phyloP scores from a whole-genome alignment of 2,329 filamentous ascomycete species.

The Aspergillus ochraceoroseus region DNA sequence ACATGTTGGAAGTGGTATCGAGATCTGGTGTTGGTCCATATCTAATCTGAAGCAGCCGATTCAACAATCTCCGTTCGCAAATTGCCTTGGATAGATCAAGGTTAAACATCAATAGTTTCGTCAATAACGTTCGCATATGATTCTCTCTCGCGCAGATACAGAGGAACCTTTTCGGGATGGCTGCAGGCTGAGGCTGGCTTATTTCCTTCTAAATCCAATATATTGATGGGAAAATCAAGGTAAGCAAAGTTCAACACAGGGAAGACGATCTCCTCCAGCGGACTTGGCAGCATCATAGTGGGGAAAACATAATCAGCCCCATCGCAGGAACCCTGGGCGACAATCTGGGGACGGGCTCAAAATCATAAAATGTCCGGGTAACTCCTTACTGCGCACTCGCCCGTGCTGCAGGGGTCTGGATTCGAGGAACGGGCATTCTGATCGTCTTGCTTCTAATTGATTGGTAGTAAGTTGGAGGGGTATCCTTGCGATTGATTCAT shows the following conservation, averaged over 20 bases:
- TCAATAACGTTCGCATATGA: background rate
- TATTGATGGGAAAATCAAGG: constrained; percentile 12
- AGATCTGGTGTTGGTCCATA: constrained; percentile 5
- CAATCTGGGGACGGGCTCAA: constrained; percentile 19
- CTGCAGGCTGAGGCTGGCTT: background rate
- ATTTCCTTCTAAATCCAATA: constrained; percentile 10
- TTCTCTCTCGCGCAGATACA: background rate
- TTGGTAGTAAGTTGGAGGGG: no score
- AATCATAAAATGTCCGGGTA: constrained; percentile 17
- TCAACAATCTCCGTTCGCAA: background rate
- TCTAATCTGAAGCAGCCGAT: background rate
- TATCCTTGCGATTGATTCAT: no score
- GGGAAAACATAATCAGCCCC: constrained; percentile 2
- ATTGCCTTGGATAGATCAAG: background rate
- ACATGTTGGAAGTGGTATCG: background rate
- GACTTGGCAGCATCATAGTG: constrained; percentile 12
- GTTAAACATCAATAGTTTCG: constrained; percentile 1
- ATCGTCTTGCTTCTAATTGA: background rate
- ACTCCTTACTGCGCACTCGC: constrained; percentile 27
- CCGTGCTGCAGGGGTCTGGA: constrained; percentile 23
- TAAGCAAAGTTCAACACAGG: background rate
- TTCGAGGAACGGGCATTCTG: background rate
- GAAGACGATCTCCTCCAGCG: background rate
- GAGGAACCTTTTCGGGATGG: no score
- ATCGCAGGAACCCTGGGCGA: constrained; percentile 15